These are phyloP conservation scores for Cymbidium sinense DNA, from an alignment of 106 monocot species.

Conservation along the genomic window DNA sequence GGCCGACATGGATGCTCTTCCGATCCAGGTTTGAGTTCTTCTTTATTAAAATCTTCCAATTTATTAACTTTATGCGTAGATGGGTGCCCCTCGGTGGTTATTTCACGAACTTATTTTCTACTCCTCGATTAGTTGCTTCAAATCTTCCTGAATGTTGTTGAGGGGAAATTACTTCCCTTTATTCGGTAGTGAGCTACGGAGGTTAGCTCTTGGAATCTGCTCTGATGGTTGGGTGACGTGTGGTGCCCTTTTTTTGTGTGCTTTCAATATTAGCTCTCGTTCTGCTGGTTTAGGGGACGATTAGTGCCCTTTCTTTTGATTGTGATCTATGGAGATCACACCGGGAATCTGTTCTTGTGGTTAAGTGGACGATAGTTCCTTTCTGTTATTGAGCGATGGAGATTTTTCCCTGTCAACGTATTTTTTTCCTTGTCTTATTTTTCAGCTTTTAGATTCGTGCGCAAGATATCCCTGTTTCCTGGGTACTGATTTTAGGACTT, in stretches of 20 bases:
- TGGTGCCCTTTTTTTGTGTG: neutral
- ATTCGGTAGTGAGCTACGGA: neutral
- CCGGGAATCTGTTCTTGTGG: neutral
- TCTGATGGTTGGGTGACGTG: no score
- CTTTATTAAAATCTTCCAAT: neutral
- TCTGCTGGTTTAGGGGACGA: neutral
- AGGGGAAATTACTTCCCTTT: neutral
- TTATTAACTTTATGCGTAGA: neutral
- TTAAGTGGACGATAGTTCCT: neutral
- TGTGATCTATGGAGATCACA: neutral
- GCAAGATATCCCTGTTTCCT: neutral
- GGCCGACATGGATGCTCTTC: slow-evolving; percentile 77
- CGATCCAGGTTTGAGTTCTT: slow-evolving; percentile 37
- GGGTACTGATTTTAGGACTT: neutral
- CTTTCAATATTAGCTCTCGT: neutral
- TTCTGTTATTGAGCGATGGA: neutral
- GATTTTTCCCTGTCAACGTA: neutral
- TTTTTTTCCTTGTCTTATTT: neutral
- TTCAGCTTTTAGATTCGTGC: neutral
- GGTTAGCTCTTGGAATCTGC: neutral
- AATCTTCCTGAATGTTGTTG: neutral
- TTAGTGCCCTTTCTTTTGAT: neutral
- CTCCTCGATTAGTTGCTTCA: neutral
- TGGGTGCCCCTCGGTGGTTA: neutral
- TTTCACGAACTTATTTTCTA: neutral